These are phyloP conservation scores for Fusarium graminum DNA, from an alignment of 2,329 filamentous ascomycete species.

Conservation along the genomic window DNA sequence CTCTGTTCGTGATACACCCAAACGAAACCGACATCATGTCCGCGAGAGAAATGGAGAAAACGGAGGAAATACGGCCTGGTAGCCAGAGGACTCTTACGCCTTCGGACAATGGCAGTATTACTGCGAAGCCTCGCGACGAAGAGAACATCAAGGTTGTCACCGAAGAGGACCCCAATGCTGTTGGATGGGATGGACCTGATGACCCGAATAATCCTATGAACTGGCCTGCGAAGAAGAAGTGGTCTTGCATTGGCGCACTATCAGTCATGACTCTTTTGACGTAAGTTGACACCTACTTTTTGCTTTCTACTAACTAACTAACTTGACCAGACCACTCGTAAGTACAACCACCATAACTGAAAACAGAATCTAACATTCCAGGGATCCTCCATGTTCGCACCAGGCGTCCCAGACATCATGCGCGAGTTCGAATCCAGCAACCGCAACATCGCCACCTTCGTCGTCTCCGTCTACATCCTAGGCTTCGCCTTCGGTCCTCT, in stretches of 20 bases:
- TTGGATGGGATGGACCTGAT: slow-evolving; percentile 46
- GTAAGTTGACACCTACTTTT: slow-evolving; percentile 28
- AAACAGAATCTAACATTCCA: slow-evolving; percentile 17
- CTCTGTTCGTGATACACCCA: neutral
- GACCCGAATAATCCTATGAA: slow-evolving; percentile 74
- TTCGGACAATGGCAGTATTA: slow-evolving; percentile 8
- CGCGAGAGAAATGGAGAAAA: neutral
- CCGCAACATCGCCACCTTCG: slow-evolving; percentile 57
- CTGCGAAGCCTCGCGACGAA: slow-evolving; percentile 17
- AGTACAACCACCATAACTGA: neutral
- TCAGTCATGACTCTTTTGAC: slow-evolving; percentile 49
- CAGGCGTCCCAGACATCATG: slow-evolving; percentile 61
- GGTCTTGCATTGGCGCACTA: slow-evolving; percentile 53
- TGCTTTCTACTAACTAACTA: neutral
- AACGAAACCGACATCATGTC: neutral
- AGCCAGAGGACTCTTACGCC: slow-evolving; percentile 40
- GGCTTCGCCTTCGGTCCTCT: slow-evolving; percentile 71
- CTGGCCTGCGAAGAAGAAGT: slow-evolving; percentile 67
- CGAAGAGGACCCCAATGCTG: slow-evolving; percentile 40
- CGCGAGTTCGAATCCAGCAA: slow-evolving; percentile 57
- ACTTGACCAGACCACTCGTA: slow-evolving; percentile 44
- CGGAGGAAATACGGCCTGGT: slow-evolving; percentile 19
- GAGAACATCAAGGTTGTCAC: slow-evolving; percentile 11
- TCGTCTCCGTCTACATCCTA: slow-evolving; percentile 62
- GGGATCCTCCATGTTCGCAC: slow-evolving; percentile 52